These are phyloP conservation scores for Nannochloris sp. DNA, from an alignment of 139 green algal species.

Conservation along the genomic window DNA sequence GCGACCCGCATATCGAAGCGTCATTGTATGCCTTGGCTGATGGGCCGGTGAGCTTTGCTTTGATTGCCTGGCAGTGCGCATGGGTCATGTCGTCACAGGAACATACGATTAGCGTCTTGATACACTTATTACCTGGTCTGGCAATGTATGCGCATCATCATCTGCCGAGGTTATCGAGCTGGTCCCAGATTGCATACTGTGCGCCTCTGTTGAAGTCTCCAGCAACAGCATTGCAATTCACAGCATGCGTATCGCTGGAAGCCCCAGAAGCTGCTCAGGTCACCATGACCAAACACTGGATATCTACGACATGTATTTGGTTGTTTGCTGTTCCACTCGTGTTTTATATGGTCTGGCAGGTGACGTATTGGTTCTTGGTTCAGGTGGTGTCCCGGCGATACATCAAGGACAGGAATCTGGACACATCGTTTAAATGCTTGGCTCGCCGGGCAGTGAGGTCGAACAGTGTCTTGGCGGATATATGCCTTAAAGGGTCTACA, in stretches of 20 bases:
- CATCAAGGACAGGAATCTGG: conserved; percentile 33
- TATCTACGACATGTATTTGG: conserved; percentile 22
- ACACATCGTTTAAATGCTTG: conserved; percentile 51
- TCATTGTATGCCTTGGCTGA: conserved; percentile 45
- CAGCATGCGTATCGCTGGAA: background rate
- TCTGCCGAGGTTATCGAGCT: conserved; percentile 3
- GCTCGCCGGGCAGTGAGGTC: conserved; percentile 37
- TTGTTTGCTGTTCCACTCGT: conserved; percentile 32
- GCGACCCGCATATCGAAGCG: conserved; percentile 15
- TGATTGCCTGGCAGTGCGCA: conserved; percentile 49
- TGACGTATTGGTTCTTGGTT: conserved; percentile 51
- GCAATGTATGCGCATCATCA: conserved; percentile 43
- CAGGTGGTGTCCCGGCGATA: conserved; percentile 36
- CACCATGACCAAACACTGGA: background rate
- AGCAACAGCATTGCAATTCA: background rate
- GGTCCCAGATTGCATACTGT: background rate
- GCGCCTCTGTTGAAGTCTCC: background rate
- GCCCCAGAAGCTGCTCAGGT: background rate
- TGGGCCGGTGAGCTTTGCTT: conserved; percentile 34
- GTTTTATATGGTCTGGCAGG: conserved; percentile 57
- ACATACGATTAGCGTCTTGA: conserved; percentile 47
- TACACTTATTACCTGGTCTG: conserved; percentile 58
- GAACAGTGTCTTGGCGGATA: conserved; percentile 47
- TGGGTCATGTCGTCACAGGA: conserved; percentile 43
- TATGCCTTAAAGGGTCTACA: conserved; percentile 37